Conservation (phyloP, 257 asterid genomes). For the Craterostigma plantagineum region DNA sequence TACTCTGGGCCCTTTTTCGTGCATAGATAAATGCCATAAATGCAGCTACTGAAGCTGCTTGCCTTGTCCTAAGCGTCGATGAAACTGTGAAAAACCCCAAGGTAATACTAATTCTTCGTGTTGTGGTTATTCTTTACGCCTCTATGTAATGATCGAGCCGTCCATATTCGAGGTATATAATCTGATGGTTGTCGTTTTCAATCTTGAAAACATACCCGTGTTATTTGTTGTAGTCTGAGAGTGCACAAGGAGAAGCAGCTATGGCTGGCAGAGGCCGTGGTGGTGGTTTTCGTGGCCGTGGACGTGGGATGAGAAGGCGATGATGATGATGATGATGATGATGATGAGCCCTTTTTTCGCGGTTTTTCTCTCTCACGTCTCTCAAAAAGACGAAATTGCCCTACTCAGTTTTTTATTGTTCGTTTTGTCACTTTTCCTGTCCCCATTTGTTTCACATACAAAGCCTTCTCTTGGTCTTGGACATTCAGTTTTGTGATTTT, state of each 20-base stretch:
- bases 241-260: constrained; percentile 99
- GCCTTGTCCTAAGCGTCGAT: constrained; percentile 74
- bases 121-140: not conserved
- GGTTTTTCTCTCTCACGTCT: too few species aligned
- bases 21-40: constrained; percentile 69
- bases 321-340: too few species aligned
- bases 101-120: constrained; percentile 17
- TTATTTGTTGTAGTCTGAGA: constrained; percentile 75
- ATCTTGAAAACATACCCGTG: not conserved
- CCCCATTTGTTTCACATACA: too few species aligned
- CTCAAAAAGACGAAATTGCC: too few species aligned
- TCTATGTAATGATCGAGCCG: too few species aligned
- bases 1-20: not conserved
- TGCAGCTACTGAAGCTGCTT: constrained; percentile 90
- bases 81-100: constrained; percentile 83
- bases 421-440: too few species aligned
- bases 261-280: constrained; percentile 29
- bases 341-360: too few species aligned
- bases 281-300: constrained; percentile 45
- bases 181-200: not conserved
- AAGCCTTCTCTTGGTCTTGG: too few species aligned
- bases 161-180: too few species aligned
- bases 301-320: constrained; percentile 88
- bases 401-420: too few species aligned
- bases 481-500: too few species aligned